Conservation (phyloP, 2,329 filamentous ascomycete genomes). For the Tolypocladium endophyticum region DNA sequence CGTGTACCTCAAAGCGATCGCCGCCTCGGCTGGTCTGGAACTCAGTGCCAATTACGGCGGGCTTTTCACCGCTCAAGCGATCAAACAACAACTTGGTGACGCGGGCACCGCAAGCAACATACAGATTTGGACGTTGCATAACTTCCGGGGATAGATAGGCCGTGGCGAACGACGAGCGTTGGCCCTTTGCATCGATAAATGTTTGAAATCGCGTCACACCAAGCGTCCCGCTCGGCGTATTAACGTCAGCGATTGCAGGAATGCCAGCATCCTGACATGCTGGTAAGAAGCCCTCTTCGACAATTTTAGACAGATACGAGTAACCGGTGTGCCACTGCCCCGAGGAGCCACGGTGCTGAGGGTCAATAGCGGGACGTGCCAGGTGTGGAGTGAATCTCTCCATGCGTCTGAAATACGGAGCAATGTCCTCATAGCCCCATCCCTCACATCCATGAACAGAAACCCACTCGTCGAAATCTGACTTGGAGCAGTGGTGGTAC, state of each 20-base stretch:
- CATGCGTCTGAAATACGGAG: slow-evolving; percentile 8
- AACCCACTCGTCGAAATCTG: slow-evolving; percentile 11
- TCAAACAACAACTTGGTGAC: not conserved
- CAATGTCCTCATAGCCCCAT: slow-evolving; percentile 10
- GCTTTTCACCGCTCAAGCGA: not conserved
- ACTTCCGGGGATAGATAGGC: not conserved
- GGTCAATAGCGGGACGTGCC: slow-evolving; percentile 6
- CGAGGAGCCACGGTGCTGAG: not conserved
- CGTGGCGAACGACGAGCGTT: not conserved
- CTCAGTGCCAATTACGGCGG: not conserved
- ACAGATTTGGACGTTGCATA: not conserved
- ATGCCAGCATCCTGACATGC: not conserved
- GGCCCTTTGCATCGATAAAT: not conserved
- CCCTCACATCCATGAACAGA: slow-evolving; percentile 7
- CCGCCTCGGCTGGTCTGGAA: not conserved
- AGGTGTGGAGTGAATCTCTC: slow-evolving; percentile 10
- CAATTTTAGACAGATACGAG: not conserved
- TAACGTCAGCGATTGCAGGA: not conserved
- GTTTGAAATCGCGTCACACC: not conserved
- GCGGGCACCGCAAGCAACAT: not conserved
- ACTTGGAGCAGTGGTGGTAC: slow-evolving; percentile 10
- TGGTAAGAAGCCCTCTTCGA: not conserved
- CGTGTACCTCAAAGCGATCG: not conserved
- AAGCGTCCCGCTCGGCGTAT: not conserved
- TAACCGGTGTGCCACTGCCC: not conserved